phyloP scores from a whole-genome alignment of 2,329 filamentous ascomycete genomes.

The Tolypocladium amazonense region DNA sequence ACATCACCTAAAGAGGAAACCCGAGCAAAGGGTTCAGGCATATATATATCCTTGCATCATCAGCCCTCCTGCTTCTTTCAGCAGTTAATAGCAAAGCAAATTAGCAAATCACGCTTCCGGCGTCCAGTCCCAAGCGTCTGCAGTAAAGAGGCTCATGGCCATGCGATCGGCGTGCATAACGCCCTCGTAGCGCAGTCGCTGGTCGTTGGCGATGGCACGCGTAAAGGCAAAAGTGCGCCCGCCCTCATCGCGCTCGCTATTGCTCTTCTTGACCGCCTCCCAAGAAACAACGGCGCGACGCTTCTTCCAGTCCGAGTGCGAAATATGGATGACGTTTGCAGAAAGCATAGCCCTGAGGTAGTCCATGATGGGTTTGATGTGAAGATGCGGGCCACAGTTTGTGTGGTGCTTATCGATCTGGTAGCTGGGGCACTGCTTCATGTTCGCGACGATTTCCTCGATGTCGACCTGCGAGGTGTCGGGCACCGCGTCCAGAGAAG shows the following conservation, averaged over 20 bases:
- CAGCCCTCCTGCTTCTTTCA: not conserved
- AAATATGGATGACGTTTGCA: slow-evolving; percentile 31
- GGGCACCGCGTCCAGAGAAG: slow-evolving; percentile 31
- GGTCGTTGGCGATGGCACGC: slow-evolving; percentile 36
- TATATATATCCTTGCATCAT: not conserved
- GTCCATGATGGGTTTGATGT: slow-evolving; percentile 55
- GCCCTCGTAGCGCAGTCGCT: slow-evolving; percentile 37
- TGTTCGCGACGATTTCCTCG: slow-evolving; percentile 44
- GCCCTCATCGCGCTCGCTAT: slow-evolving; percentile 2
- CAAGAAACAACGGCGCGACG: slow-evolving; percentile 29
- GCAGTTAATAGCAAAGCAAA: not conserved
- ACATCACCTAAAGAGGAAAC: not conserved
- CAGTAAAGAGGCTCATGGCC: slow-evolving; percentile 43
- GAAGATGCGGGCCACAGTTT: slow-evolving; percentile 60
- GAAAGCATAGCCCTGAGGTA: slow-evolving; percentile 49
- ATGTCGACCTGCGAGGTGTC: slow-evolving; percentile 50
- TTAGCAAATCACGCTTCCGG: slow-evolving; percentile 26
- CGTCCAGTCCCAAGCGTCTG: slow-evolving; percentile 50
- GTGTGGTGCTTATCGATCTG: slow-evolving; percentile 65
- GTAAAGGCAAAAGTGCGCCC: slow-evolving; percentile 36
- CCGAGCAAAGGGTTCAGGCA: not conserved
- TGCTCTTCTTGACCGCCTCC: slow-evolving; percentile 14
- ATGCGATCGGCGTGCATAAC: slow-evolving; percentile 39
- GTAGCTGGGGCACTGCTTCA: slow-evolving; percentile 60
- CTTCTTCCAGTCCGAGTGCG: slow-evolving; percentile 35